phyloP scores from a whole-genome alignment of 306 rosid genomes.

The Prunus fruticosa region DNA sequence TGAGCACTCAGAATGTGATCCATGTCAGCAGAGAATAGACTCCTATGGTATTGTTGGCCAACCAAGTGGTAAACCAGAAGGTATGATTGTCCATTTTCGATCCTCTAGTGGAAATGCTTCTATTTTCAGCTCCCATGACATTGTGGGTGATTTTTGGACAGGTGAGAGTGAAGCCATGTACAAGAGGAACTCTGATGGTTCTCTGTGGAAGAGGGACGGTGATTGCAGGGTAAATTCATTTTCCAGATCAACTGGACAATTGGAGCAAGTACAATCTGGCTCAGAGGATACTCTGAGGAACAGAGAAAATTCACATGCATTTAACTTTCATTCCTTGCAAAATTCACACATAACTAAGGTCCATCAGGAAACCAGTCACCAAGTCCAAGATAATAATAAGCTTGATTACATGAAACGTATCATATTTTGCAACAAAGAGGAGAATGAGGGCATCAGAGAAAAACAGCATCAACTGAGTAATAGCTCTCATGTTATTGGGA shows the following conservation, averaged over 20 bases:
- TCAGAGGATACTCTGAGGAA: conserved; percentile 3
- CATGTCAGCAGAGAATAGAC: conserved; percentile 26
- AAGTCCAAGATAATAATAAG: conserved; percentile 29
- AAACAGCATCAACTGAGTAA: conserved; percentile 26
- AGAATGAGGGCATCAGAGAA: conserved; percentile 22
- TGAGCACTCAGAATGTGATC: conserved; percentile 31
- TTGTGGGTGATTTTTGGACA: conserved; percentile 29
- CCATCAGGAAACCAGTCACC: conserved; percentile 23
- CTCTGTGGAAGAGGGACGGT: conserved; percentile 25
- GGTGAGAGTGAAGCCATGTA: conserved; percentile 36
- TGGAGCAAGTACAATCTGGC: conserved; percentile 22
- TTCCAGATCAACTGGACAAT: conserved; percentile 33
- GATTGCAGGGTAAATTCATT: conserved; percentile 24
- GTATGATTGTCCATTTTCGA: conserved; percentile 23
- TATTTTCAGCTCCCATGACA: conserved; percentile 11
- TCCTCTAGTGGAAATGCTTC: conserved; percentile 1
- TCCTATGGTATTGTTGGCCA: conserved; percentile 23
- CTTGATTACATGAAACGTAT: conserved; percentile 32
- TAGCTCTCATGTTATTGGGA: conserved; percentile 31
- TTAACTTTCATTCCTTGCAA: conserved; percentile 17
- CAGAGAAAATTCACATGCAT: conserved; percentile 24
- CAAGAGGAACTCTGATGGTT: conserved; percentile 28
- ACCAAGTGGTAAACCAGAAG: conserved; percentile 35
- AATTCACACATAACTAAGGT: conserved; percentile 27
- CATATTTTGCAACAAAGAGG: conserved; percentile 27